Conservation (phyloP, 2,329 filamentous ascomycete genomes). For the Verticillium tricorpus region DNA sequence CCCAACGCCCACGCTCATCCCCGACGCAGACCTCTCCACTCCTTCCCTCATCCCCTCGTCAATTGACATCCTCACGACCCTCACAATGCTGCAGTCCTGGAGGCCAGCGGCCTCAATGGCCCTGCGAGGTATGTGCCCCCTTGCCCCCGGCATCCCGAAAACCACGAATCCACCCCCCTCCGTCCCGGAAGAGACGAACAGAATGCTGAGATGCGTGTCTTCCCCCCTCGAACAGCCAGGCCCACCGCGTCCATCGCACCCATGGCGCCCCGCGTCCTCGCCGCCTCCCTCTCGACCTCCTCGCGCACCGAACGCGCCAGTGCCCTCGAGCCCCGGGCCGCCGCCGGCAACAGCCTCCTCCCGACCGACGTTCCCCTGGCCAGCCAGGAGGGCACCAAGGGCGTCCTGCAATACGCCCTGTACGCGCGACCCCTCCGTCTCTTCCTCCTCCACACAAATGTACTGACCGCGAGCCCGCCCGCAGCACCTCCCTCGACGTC, state of each 20-base stretch:
- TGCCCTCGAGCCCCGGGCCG: constrained; percentile 47
- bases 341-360: constrained; percentile 27
- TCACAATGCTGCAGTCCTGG: constrained; percentile 41
- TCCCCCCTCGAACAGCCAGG: constrained; percentile 47
- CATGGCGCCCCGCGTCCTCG: constrained; percentile 59
- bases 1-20: constrained; percentile 5
- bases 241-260: constrained; percentile 45
- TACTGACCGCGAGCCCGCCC: constrained; percentile 4
- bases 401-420: constrained; percentile 80
- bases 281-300: constrained; percentile 62
- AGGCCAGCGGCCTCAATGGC: constrained; percentile 49
- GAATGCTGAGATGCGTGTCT: background rate
- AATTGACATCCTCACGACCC: constrained; percentile 3
- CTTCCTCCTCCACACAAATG: background rate
- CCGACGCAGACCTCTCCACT: constrained; percentile 1
- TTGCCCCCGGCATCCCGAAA: background rate
- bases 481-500: constrained; percentile 71
- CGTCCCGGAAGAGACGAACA: background rate
- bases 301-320: constrained; percentile 56
- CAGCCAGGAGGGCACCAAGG: constrained; percentile 76
- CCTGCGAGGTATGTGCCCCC: constrained; percentile 40
- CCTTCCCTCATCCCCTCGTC: background rate
- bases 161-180: background rate
- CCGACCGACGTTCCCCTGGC: constrained; percentile 69
- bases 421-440: constrained; percentile 42